Conservation (phyloP, 2,329 filamentous ascomycete species). For the Anthostomella pinea region DNA sequence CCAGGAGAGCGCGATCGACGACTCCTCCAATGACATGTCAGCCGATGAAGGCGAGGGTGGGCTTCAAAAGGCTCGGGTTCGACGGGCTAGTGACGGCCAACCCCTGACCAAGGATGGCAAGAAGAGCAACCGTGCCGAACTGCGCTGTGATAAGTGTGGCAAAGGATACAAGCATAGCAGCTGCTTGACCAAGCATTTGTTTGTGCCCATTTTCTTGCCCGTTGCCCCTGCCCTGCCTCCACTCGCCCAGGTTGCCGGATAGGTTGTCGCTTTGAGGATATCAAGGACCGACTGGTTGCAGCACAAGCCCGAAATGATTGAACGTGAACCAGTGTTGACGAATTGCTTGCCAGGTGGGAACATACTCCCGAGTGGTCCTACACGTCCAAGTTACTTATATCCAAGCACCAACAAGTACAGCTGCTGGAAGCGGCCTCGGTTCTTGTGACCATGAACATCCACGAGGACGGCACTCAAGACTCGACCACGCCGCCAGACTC, state of each 20-base stretch:
- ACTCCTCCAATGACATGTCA: slow-evolving; percentile 60
- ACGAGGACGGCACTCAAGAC: no score
- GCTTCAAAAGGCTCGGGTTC: slow-evolving; percentile 48
- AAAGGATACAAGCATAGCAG: slow-evolving; percentile 99
- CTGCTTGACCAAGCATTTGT: slow-evolving; percentile 99
- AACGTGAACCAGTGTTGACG: slow-evolving; percentile 34
- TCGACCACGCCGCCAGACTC: slow-evolving; percentile 62
- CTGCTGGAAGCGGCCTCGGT: slow-evolving; percentile 96
- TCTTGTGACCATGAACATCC: slow-evolving; percentile 79
- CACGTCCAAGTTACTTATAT: slow-evolving; percentile 96
- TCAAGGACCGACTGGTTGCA: slow-evolving; percentile 31
- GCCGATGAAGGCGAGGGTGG: slow-evolving; percentile 51
- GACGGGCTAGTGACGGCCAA: slow-evolving; percentile 81
- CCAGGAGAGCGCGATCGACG: slow-evolving; percentile 65
- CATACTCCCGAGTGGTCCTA: slow-evolving; percentile 97
- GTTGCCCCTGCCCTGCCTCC: slow-evolving; percentile 35
- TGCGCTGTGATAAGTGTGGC: slow-evolving; percentile 96
- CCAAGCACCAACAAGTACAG: slow-evolving; percentile 99
- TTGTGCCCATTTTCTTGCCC: slow-evolving; percentile 66
- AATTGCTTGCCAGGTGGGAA: slow-evolving; percentile 77
- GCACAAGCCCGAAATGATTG: slow-evolving; percentile 23
- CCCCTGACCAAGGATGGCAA: slow-evolving; percentile 75
- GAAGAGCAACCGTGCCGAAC: slow-evolving; percentile 77
- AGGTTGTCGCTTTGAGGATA: slow-evolving; percentile 20
- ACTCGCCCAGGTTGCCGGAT: slow-evolving; percentile 28